These are phyloP conservation scores for Liquidambar formosana DNA, from an alignment of 164 flowering plant genomes.

Conservation along the genomic window DNA sequence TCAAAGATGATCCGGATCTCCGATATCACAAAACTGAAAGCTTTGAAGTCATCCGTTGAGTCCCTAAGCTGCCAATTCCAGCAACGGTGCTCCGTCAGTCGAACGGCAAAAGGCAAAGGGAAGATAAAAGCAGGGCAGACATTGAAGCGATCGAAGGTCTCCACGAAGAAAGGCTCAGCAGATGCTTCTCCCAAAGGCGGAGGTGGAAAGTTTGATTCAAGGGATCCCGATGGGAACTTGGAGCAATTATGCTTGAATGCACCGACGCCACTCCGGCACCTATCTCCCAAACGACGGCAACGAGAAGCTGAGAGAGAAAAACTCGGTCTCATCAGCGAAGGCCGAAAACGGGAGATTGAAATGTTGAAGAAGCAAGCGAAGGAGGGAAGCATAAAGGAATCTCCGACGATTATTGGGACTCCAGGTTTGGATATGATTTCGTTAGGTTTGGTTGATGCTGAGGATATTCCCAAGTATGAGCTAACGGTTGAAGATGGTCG, in stretches of 20 bases:
- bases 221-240: slow-evolving; percentile 31
- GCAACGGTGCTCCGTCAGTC: slow-evolving; percentile 68
- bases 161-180: slow-evolving; percentile 44
- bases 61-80: slow-evolving; percentile 26
- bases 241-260: slow-evolving; percentile 63
- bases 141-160: slow-evolving; percentile 53
- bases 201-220: slow-evolving; percentile 19
- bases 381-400: slow-evolving; percentile 17
- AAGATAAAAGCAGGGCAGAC: slow-evolving; percentile 55
- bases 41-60: slow-evolving; percentile 15
- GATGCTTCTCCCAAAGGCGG: slow-evolving; percentile 8
- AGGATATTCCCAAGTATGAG: slow-evolving; percentile 73
- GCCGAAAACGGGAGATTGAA: slow-evolving; percentile 55
- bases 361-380: slow-evolving; percentile 41
- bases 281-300: slow-evolving; percentile 47
- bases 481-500: slow-evolving; percentile 88
- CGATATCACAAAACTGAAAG: slow-evolving; percentile 19
- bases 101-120: slow-evolving; percentile 81
- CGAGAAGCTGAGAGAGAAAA: slow-evolving; percentile 82
- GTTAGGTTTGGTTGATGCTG: slow-evolving; percentile 73
- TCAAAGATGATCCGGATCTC: slow-evolving; percentile 25
- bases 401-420: slow-evolving; percentile 52
- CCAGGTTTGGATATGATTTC: slow-evolving; percentile 78
- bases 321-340: slow-evolving; percentile 74
- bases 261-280: slow-evolving; percentile 59